Evolutionary conservation across 169 alveolate genomes (phyloP).

Genomic region (Eimeria necatrix): DNA sequence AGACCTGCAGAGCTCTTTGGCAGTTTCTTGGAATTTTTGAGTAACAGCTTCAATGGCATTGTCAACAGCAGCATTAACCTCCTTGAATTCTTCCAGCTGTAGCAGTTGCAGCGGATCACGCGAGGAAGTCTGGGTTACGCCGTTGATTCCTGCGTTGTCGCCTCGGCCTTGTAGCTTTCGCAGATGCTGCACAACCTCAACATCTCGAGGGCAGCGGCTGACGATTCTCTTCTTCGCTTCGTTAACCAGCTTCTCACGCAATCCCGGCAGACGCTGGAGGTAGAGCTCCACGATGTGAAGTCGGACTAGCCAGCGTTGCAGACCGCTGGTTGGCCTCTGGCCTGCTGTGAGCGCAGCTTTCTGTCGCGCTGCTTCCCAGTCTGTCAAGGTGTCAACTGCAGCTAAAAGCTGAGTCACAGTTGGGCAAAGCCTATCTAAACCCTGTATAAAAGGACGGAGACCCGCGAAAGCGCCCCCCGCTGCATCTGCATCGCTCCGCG

Average conservation of each 20-base stretch:
- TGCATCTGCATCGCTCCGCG: background rate
- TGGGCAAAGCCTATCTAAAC: slow-evolving; percentile 29
- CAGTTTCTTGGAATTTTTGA: slow-evolving; percentile 32
- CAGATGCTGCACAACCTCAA: slow-evolving; percentile 18
- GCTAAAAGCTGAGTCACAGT: slow-evolving; percentile 38
- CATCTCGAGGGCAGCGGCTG: slow-evolving; percentile 32
- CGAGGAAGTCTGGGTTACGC: background rate
- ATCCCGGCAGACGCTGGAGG: slow-evolving; percentile 52
- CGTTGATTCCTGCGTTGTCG: slow-evolving; percentile 1
- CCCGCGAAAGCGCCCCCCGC: slow-evolving; percentile 7
- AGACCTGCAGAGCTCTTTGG: slow-evolving; percentile 55
- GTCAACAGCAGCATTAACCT: slow-evolving; percentile 9
- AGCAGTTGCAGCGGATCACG: background rate
- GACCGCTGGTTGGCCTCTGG: slow-evolving; percentile 64
- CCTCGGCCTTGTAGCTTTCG: slow-evolving; percentile 24
- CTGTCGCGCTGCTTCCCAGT: slow-evolving; percentile 66
- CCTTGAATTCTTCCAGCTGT: slow-evolving; percentile 29
- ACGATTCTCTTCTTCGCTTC: slow-evolving; percentile 19
- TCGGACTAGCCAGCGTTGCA: slow-evolving; percentile 72
- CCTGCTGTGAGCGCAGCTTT: slow-evolving; percentile 23
- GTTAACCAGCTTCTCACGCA: slow-evolving; percentile 35
- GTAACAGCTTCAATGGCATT: slow-evolving; percentile 2
- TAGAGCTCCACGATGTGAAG: slow-evolving; percentile 62
- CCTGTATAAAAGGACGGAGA: background rate
- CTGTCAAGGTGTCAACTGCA: slow-evolving; percentile 51